phyloP scores from a whole-genome alignment of 495 filamentous ascomycete genomes.

The Achaetomiella virescens region DNA sequence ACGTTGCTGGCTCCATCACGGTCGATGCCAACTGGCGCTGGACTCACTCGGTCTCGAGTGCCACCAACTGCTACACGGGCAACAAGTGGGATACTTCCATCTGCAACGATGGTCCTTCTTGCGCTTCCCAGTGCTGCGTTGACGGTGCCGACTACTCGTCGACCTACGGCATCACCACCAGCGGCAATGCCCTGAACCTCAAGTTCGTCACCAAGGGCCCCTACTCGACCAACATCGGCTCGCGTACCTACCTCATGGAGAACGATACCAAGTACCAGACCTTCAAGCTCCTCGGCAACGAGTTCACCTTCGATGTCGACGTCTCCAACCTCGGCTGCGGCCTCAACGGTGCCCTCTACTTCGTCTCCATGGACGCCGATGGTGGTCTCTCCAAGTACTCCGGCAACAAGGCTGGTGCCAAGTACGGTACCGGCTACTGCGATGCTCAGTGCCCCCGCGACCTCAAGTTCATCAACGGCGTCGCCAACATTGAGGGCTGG shows the following conservation, averaged over 20 bases:
- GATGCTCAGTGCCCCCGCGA: conserved; percentile 53
- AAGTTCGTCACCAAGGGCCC: conserved; percentile 51
- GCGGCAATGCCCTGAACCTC: conserved; percentile 43
- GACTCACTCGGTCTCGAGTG: conserved; percentile 33
- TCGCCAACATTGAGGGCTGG: conserved; percentile 59
- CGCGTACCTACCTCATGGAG: conserved; percentile 54
- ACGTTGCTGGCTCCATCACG: conserved; percentile 35
- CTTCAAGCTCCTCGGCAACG: conserved; percentile 50
- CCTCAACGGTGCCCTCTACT: conserved; percentile 55
- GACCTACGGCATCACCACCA: conserved; percentile 46
- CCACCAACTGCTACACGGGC: conserved; percentile 47
- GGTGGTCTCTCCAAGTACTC: conserved; percentile 48
- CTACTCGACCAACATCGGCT: conserved; percentile 45
- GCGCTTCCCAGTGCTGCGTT: conserved; percentile 42
- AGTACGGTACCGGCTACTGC: conserved; percentile 55
- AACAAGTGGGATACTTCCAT: conserved; percentile 40
- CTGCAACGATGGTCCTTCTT: conserved; percentile 34
- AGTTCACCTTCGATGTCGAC: conserved; percentile 58
- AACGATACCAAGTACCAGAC: conserved; percentile 46
- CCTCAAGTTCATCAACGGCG: conserved; percentile 47
- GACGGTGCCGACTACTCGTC: conserved; percentile 44
- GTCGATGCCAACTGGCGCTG: conserved; percentile 51
- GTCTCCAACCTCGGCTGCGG: conserved; percentile 49
- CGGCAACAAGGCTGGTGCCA: conserved; percentile 53
- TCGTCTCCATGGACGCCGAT: conserved; percentile 52